Base-by-base conservation (phyloP, 192 early-diverging fungal species). In the Coemansia pectinata region DNA sequence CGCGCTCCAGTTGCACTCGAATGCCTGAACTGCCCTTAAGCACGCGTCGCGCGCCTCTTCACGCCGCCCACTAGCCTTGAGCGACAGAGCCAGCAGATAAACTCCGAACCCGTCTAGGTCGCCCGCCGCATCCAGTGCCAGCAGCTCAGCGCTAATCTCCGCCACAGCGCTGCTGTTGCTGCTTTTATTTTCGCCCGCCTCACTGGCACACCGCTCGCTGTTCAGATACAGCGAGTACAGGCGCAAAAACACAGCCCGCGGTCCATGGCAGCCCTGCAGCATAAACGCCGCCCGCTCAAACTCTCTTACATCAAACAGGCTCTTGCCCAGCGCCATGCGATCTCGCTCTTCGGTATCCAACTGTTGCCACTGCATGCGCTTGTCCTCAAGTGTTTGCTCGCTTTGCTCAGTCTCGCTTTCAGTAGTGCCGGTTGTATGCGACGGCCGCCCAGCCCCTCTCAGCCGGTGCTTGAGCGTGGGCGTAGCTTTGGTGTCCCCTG, bases 1-100 rank as follows among this genome's bases (percentile, higher is more conserved):
- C 23, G 94, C 94, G 57, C 90, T 92, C 95, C 95, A 98, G 75
- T 96, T 94, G 79, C 84, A 95, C 31, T 89, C 91, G 71, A 89
- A 96, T 70, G 70, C 70, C 17, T 75, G 67, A 1, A 99, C 76
- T 10, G 95, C 91, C 59, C 85, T 68, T 17, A 94, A 29, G 7
- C 95, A 78, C 17, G 85, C 73, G 15, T 74, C 63, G 41, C 80
- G 71, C 2, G 93, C 90, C 60, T 78, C 73, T 23, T 53, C 47
- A 34, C 62, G 63, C 65, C 79, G 74, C 21, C 77, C 74, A 15
- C 75, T 52, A 27, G 61, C 58, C 25, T 70, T 62, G 27, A 71
- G 72, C n/a, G 72, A 63, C 27, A 76, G 62, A 0, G 67, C 79
- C 31, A 79, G 57, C 64, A 85, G 67, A 53, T 79, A 85, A 11